phyloP scores from a whole-genome alignment of 768 basidiomycete species.

The Agaricus blazei region DNA sequence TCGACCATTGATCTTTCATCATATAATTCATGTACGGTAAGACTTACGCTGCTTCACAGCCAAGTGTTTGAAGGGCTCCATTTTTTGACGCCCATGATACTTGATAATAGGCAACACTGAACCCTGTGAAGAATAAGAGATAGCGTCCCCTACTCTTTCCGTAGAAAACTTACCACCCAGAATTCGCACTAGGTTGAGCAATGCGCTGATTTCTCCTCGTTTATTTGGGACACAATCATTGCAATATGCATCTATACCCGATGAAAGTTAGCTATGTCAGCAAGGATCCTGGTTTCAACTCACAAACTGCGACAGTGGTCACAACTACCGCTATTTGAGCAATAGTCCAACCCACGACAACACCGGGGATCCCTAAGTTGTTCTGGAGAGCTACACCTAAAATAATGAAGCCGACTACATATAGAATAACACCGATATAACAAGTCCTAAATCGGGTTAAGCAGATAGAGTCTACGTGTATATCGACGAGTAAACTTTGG shows the following conservation, averaged over 20 bases:
- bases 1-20: neutral
- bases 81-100: slow-evolving; percentile 57
- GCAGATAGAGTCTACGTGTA: neutral
- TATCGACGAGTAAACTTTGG: neutral
- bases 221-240: slow-evolving; percentile 19
- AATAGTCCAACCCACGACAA: slow-evolving; percentile 68
- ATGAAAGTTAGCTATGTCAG: neutral
- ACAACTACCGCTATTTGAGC: slow-evolving; percentile 53
- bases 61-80: slow-evolving; percentile 59
- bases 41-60: slow-evolving; percentile 56
- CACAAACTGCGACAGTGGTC: slow-evolving; percentile 58
- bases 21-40: neutral
- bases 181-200: slow-evolving; percentile 51
- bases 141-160: neutral
- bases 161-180: slow-evolving; percentile 36
- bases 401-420: slow-evolving; percentile 54
- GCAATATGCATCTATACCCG: slow-evolving; percentile 19
- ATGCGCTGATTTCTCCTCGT: slow-evolving; percentile 54
- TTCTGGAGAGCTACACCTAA: slow-evolving; percentile 53
- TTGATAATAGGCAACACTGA: slow-evolving; percentile 64
- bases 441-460: slow-evolving; percentile 38
- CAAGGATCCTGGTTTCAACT: slow-evolving; percentile 30
- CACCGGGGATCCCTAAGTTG: slow-evolving; percentile 43
- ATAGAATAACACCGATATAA: slow-evolving; percentile 56
- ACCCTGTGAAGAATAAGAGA: slow-evolving; percentile 26